Base-by-base conservation (phyloP, 2,329 filamentous ascomycete genomes). In the Cercospora berteroae region DNA sequence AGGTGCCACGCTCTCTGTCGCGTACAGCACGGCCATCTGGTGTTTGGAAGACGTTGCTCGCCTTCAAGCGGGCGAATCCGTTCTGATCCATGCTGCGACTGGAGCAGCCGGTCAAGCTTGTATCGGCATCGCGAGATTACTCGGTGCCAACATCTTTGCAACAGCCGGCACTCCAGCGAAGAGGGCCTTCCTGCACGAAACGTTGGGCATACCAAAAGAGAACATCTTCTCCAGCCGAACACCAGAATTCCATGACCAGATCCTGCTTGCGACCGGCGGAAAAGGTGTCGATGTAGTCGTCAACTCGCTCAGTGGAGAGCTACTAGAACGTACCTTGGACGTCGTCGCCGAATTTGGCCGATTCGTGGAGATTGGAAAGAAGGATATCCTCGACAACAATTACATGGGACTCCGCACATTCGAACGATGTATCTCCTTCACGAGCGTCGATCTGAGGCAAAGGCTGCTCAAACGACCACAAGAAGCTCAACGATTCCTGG, bases 271-370 rank as follows among this genome's bases (percentile, higher is more conserved):
- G 1, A 64, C 64, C 6, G 16, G 12, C 12, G 60, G 64, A 8
- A 31, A 70, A 5, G 58, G 79, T 10, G 71, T 79, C 10, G 77
- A 80, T 64, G 75, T 80, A 4, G 66, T 79, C 1, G 64, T 80
- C 59, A 79, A 76, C 64, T 70, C 67, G 0, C 56, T 74, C 10
- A 39, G 67, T 2, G 77, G 78, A 0, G 65, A 74, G 23, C 39
- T 72, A 1, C 71, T 80, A 2, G 60, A 70, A n/a, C 56, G 67
- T 8, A 71, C 71, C 5, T 78, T 74, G 74, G 59, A 70, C 2
- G 68, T 65, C 39, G 50, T 77, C 6, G 77, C 77, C 1, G 64
- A 67, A 2, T 76, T 75, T 36, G 78, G 78, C 4, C 67, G 72
- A 8, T 72, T 79, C 73, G 62, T 74, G 36, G 74, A 77, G 59